Conservation (phyloP, 352 stramenopile genomes). For the Globisporangium rhizosaccharum region DNA sequence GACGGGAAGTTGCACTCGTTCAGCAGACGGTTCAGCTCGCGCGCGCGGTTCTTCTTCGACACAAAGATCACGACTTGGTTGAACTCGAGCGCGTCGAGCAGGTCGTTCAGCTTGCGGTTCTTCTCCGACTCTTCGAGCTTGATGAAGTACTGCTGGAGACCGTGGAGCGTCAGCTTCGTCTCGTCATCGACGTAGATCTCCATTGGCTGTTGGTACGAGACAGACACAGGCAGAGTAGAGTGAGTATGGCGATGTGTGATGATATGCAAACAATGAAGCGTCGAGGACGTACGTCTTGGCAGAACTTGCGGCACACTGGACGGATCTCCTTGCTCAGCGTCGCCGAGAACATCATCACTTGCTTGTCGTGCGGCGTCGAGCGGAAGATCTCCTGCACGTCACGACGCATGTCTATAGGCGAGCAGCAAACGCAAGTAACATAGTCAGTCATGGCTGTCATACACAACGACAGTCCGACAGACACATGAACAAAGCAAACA, state of each 20-base stretch:
- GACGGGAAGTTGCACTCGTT: constrained; percentile 99
- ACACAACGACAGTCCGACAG: not conserved
- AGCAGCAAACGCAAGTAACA: not conserved
- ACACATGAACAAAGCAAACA: not conserved
- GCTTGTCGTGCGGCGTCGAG: constrained; percentile 98
- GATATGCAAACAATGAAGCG: not conserved
- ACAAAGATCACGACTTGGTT: constrained; percentile 99
- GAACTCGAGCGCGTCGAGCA: constrained; percentile 99
- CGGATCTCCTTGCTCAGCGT: constrained; percentile 99
- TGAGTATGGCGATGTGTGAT: no score
- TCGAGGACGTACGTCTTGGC: constrained; percentile 90
- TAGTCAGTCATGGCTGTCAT: not conserved
- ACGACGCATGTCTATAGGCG: constrained; percentile 93
- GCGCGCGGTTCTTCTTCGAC: constrained; percentile 95
- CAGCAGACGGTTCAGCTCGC: constrained; percentile 97
- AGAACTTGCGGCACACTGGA: constrained; percentile 99
- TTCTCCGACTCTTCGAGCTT: constrained; percentile 99
- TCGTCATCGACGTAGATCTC: constrained; percentile 99
- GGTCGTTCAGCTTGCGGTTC: constrained; percentile 99
- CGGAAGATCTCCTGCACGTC: constrained; percentile 99
- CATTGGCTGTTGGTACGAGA: constrained; percentile 78
- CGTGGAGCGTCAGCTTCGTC: constrained; percentile 99
- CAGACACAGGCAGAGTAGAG: no score
- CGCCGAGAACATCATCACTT: constrained; percentile 99
- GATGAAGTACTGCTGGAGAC: constrained; percentile 99